Conservation (phyloP, 2,329 filamentous ascomycete genomes). For the Aspergillus aculeatus region DNA sequence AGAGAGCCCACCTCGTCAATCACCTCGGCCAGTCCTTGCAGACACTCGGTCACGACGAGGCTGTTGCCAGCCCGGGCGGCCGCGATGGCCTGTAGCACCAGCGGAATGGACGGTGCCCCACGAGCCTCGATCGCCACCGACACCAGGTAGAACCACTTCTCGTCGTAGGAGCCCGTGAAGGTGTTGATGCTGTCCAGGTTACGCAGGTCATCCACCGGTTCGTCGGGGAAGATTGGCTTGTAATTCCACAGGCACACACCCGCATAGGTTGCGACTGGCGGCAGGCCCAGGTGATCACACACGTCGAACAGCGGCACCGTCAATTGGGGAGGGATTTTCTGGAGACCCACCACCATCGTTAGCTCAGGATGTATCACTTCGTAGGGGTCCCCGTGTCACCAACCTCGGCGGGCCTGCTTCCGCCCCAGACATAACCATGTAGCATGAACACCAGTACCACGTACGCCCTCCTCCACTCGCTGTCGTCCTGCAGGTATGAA, state of each 20-base stretch:
- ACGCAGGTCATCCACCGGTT: constrained; percentile 76
- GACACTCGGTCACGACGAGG: constrained; percentile 68
- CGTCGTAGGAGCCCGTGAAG: constrained; percentile 90
- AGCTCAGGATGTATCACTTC: neutral
- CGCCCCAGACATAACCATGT: constrained; percentile 89
- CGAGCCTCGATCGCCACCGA: constrained; percentile 94
- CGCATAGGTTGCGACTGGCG: constrained; percentile 90
- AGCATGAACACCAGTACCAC: constrained; percentile 74
- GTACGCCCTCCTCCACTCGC: constrained; percentile 90
- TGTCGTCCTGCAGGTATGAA: constrained; percentile 72
- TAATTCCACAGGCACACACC: constrained; percentile 95
- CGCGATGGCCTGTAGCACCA: constrained; percentile 84
- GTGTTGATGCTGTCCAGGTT: constrained; percentile 87
- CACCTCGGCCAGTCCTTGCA: constrained; percentile 81
- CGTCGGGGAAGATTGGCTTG: constrained; percentile 82
- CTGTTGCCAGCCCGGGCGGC: constrained; percentile 72
- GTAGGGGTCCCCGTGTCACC: constrained; percentile 5
- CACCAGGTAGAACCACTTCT: constrained; percentile 98
- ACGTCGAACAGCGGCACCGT: constrained; percentile 78
- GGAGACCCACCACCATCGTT: constrained; percentile 2
- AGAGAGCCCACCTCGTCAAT: constrained; percentile 79
- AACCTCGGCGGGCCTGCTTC: constrained; percentile 70
- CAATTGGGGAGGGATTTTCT: constrained; percentile 73
- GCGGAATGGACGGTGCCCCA: constrained; percentile 78
- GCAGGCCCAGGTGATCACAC: constrained; percentile 76